Conservation (phyloP, 164 flowering plant species). For the Tetracentron sinense region DNA sequence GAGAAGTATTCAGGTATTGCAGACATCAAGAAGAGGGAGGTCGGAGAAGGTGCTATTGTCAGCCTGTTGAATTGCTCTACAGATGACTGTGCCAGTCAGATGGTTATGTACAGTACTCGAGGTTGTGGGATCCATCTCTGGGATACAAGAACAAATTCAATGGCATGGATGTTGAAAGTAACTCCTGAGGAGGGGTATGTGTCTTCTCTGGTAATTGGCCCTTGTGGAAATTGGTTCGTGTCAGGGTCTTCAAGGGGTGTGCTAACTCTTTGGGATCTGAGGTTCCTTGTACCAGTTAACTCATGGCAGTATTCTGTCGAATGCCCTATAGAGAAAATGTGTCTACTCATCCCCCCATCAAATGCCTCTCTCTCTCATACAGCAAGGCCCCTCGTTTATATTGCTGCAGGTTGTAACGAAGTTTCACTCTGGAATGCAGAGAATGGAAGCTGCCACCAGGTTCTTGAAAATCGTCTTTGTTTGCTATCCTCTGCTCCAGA, state of each 20-base stretch:
- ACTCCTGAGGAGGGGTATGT: constrained; percentile 83
- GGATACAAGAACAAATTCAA: constrained; percentile 65
- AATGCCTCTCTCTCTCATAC: constrained; percentile 46
- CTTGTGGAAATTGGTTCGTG: constrained; percentile 96
- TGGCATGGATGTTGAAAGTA: constrained; percentile 66
- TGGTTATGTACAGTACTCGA: constrained; percentile 82
- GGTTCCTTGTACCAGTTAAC: constrained; percentile 91
- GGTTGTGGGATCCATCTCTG: constrained; percentile 89
- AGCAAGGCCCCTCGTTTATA: constrained; percentile 87
- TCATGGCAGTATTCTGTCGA: constrained; percentile 75
- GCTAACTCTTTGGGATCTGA: constrained; percentile 93
- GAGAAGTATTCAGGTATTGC: constrained; percentile 93
- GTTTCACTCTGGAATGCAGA: constrained; percentile 99
- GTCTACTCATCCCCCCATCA: constrained; percentile 70
- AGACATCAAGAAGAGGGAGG: constrained; percentile 68
- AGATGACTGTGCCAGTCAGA: constrained; percentile 52
- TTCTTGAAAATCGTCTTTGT: constrained; percentile 16
- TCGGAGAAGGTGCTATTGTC: constrained; percentile 81
- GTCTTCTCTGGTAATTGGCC: constrained; percentile 68
- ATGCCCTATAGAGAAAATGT: constrained; percentile 86
- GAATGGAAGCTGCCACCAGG: constrained; percentile 98
- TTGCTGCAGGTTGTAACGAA: constrained; percentile 96
- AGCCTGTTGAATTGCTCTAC: constrained; percentile 58
- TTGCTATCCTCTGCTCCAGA: background rate
- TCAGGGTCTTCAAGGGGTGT: constrained; percentile 98